Conservation (phyloP, 2,329 filamentous ascomycete genomes). For the Neodidymelliopsis sp. region DNA sequence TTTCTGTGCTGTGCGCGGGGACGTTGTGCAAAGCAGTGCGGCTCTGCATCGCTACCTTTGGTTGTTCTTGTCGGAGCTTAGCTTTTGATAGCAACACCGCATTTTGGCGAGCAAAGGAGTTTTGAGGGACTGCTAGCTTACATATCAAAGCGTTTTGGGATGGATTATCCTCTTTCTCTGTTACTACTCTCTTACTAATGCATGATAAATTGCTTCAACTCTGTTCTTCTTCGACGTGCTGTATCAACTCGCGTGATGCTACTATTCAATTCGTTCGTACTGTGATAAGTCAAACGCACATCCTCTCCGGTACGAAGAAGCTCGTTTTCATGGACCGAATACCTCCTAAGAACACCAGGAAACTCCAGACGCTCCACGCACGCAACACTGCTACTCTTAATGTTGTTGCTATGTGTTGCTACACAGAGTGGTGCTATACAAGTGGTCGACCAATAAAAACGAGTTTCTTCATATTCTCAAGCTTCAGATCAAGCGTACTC, state of each 20-base stretch:
- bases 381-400: too few relatives aligned
- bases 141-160: conserved; percentile 37
- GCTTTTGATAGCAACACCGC: conserved; percentile 28
- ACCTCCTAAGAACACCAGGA: too few relatives aligned
- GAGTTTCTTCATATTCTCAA: too few relatives aligned
- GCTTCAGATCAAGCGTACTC: conserved; percentile 19
- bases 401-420: too few relatives aligned
- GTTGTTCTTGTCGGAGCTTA: conserved; percentile 29
- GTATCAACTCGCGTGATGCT: neutral
- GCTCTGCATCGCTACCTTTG: conserved; percentile 40
- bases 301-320: neutral
- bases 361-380: too few relatives aligned
- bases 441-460: too few relatives aligned
- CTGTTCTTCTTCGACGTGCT: neutral
- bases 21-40: conserved; percentile 29
- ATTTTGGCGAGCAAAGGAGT: conserved; percentile 32
- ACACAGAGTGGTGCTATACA: too few relatives aligned
- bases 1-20: conserved; percentile 26
- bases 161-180: conserved; percentile 36
- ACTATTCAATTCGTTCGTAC: neutral
- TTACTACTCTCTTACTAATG: conserved; percentile 41
- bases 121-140: conserved; percentile 30
- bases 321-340: too few relatives aligned
- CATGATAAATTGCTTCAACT: conserved; percentile 32
- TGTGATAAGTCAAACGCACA: neutral